Base-by-base conservation (phyloP, 768 basidiomycete genomes). In the Boletales sp. region DNA sequence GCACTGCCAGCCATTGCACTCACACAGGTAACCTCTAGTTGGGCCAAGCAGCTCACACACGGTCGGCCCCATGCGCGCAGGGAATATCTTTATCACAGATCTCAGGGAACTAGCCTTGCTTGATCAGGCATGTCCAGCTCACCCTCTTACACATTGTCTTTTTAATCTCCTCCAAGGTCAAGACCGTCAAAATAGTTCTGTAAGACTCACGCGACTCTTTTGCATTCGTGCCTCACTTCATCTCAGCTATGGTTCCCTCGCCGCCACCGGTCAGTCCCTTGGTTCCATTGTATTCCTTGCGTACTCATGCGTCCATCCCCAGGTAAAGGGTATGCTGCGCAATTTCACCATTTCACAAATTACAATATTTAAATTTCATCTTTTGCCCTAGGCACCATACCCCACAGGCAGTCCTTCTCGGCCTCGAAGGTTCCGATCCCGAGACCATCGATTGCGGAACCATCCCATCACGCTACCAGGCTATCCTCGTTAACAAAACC, bases 401-500 rank as follows among this genome's bases (percentile, higher is more conserved):
- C 0, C 90, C 90, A 2, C 90, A 92, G 67, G 90, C 90, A 12
- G 83, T 92, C 57, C 77, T 92, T 35, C 80, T 91, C 14, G 90
- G 90, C 17, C 73, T 91, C 33, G 89, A 91, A 78, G 89, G 86
- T 38, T 90, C 87, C 36, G 93, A 96, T 63, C 93, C 94, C 1
- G 94, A 97, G 72, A 93, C 90, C 2, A 88, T 97, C 51, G 90
- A 94, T 62, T 87, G 87, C 12, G 86, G 86, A 7, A 90, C 87
- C 7, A 90, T 92, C 39, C 79, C 86, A 10, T 78, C 83, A 4
- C 83, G 90, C 17, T 92, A 93, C 64, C 72, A 75, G 8, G 72
- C 78, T 7, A 91, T 96, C 48, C 62, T 86, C 17, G 61, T 73
- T 30, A 82, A 79, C 59, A 86, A 87, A 63, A 71, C 69, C 5